Conservation (phyloP, 768 basidiomycete genomes). For the Panus rudis region DNA sequence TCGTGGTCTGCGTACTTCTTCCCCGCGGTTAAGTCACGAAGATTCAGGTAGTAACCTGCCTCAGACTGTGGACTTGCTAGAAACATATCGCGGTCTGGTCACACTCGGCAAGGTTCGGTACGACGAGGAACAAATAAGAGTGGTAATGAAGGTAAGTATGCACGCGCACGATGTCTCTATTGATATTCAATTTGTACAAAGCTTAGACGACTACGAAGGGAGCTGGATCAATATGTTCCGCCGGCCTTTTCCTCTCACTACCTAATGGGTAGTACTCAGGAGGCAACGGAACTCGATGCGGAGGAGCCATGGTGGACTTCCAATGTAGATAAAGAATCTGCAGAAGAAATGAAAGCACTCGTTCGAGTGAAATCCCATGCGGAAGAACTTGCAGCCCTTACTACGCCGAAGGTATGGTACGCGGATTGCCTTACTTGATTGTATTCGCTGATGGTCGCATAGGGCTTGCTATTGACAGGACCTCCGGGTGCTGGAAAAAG, state of each 20-base stretch:
- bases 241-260: slow-evolving; percentile 31
- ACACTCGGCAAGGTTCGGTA: slow-evolving; percentile 38
- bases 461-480: slow-evolving; percentile 46
- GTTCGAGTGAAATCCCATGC: slow-evolving; percentile 39
- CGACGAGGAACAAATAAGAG: slow-evolving; percentile 48
- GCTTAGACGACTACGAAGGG: slow-evolving; percentile 42
- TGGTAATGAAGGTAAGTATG: slow-evolving; percentile 39
- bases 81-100: slow-evolving; percentile 41
- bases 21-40: no score
- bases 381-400: slow-evolving; percentile 43
- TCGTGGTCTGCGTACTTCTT: no score
- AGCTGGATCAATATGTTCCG: slow-evolving; percentile 43
- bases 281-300: slow-evolving; percentile 9
- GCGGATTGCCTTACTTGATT: no score
- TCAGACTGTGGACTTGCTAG: slow-evolving; percentile 34
- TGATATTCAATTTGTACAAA: slow-evolving; percentile 13
- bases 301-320: slow-evolving; percentile 26
- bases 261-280: slow-evolving; percentile 9
- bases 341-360: slow-evolving; percentile 25
- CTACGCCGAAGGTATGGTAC: slow-evolving; percentile 46
- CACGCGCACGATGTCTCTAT: not conserved
- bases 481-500: slow-evolving; percentile 50
- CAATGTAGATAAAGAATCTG: slow-evolving; percentile 14
- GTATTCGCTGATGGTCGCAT: no score
- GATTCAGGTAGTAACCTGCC: slow-evolving; percentile 8